Base-by-base conservation (phyloP, 768 basidiomycete genomes). In the Antrodiella citrinella region DNA sequence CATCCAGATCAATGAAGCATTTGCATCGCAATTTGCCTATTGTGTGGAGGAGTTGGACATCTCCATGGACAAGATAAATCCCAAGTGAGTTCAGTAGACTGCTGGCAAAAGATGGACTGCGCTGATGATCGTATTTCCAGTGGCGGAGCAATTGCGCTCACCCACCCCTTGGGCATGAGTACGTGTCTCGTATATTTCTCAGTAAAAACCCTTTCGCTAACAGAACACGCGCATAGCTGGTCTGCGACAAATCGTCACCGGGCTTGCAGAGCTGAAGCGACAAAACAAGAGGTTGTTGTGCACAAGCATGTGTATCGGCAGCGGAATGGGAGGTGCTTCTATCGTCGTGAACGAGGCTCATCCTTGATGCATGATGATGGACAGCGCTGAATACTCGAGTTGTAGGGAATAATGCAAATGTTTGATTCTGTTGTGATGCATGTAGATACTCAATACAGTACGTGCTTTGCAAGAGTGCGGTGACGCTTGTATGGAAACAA, bases 11-110 rank as follows among this genome's bases (percentile, higher is more conserved):
- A 91, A 91, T 50, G 87, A 93, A 66, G 92, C 92, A 0, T 95
- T 94, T 53, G 91, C 91, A 0, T 92, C 89, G 1, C 92, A 95
- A 62, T 94, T 91, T 52, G 89, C 87, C n/a, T 86, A 92, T 67
- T 93, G 89, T 47, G 81, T 94, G 5, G 86, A 94, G 59, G 72
- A 90, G 59, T 75, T 94, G 21, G 71, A 74, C 22, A 74, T 95
- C 42, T 80, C 84, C 2, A 81, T 86, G 15, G 77, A 81, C 57
- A 92, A 84, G 65, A 84, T 93, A 59, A 96, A 96, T 62, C 81
- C 88, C 44, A 83, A 91, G 88, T 81, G 71, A 67, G 77, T 70
- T 52, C 21, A n/a, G n/a, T n/a, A n/a, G n/a, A n/a, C n/a, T n/a
- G n/a, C n/a, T n/a, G n/a, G n/a, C n/a, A n/a, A 25, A n/a, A 21